Conservation (phyloP, 192 early-diverging fungal species). For the Backusella psychrophila region DNA sequence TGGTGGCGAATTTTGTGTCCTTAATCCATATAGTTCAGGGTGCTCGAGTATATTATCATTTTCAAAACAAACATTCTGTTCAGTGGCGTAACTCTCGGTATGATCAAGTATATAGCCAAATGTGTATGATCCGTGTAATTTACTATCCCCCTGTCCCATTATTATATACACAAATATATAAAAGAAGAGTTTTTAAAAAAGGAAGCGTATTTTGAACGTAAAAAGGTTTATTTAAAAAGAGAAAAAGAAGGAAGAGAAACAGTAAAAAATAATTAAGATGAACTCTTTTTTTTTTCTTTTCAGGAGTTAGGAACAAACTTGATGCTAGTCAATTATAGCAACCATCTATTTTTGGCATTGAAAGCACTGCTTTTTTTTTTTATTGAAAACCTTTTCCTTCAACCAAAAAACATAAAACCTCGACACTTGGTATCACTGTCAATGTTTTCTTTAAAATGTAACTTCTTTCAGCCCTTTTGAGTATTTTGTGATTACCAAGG, state of each 20-base stretch:
- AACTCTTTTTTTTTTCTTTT: neutral
- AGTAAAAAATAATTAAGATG: neutral
- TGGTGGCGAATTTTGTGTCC: neutral
- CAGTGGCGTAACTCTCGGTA: neutral
- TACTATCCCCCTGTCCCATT: neutral
- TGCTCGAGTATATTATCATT: neutral
- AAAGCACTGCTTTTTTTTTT: neutral
- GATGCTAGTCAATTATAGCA: neutral
- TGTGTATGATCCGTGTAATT: neutral
- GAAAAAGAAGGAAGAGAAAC: conserved; percentile 1
- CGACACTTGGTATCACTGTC: neutral
- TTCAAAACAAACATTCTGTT: neutral
- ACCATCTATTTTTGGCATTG: conserved; percentile 2
- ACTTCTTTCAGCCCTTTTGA: neutral
- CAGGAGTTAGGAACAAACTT: neutral
- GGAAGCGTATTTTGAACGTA: neutral
- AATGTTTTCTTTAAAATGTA: neutral
- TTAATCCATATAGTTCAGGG: conserved; percentile 3
- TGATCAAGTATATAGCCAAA: neutral
- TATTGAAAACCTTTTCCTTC: neutral
- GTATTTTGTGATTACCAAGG: conserved; percentile 2
- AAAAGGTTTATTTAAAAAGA: neutral
- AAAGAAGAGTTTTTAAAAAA: neutral
- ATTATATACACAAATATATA: conserved; percentile 4
- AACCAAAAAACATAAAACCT: neutral